Conservation (phyloP, 2,329 filamentous ascomycete species). For the Ophiostoma populinum region DNA sequence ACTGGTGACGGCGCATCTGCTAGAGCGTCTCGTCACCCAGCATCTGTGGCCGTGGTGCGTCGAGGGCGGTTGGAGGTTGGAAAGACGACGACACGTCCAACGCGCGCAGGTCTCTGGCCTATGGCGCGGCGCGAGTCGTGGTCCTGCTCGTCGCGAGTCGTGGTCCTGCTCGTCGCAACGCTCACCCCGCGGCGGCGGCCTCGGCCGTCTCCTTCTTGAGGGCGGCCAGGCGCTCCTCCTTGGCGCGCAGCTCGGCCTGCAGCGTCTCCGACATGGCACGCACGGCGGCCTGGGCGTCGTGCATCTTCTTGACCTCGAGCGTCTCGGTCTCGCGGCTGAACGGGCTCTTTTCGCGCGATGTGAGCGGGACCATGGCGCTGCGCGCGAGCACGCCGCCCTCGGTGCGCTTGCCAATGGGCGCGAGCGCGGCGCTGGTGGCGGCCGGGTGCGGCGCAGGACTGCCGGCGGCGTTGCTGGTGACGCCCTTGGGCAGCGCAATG, state of each 20-base stretch:
- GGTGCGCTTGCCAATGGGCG: conserved; percentile 18
- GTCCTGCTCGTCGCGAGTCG: too few relatives aligned
- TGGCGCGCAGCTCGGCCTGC: conserved; percentile 42
- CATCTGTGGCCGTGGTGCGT: too few relatives aligned
- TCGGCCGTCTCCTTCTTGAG: conserved; percentile 34
- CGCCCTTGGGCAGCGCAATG: conserved; percentile 26
- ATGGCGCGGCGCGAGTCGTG: too few relatives aligned
- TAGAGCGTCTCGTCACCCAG: too few relatives aligned
- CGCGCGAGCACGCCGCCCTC: conserved; percentile 42
- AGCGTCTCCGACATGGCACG: conserved; percentile 41
- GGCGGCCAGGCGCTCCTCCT: conserved; percentile 42
- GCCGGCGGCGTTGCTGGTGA: conserved; percentile 31
- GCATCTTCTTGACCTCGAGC: conserved; percentile 40
- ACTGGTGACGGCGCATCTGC: too few relatives aligned
- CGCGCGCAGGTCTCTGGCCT: too few relatives aligned
- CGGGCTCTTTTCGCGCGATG: conserved; percentile 48
- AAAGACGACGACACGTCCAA: neutral
- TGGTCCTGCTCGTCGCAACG: too few relatives aligned
- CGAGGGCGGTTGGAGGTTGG: too few relatives aligned
- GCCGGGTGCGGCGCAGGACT: conserved; percentile 20
- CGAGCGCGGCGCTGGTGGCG: conserved; percentile 23
- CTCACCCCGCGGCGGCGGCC: conserved; percentile 9
- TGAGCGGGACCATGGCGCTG: conserved; percentile 58
- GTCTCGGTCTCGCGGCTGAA: conserved; percentile 57
- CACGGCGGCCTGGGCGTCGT: conserved; percentile 47